Evolutionary conservation across 208 protist species (phyloP).

Genomic region (Leishmania braziliensis): DNA sequence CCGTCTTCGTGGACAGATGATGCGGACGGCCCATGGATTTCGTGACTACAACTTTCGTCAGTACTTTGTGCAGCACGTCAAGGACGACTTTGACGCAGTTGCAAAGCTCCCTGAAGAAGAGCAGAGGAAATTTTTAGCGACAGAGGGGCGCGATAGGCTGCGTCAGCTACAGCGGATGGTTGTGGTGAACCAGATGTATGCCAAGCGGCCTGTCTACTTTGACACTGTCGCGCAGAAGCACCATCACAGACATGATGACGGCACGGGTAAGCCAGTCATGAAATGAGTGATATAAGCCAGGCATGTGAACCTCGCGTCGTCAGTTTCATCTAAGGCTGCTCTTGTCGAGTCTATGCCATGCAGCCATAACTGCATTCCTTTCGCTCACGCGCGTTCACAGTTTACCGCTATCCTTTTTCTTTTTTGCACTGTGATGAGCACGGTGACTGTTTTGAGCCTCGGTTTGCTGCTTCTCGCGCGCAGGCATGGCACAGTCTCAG

Average conservation of each 20-base stretch:
- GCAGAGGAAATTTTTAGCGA: constrained; percentile 54
- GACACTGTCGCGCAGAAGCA: constrained; percentile 37
- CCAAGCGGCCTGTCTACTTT: constrained; percentile 64
- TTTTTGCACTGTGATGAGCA: background rate
- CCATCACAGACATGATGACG: background rate
- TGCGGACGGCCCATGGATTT: constrained; percentile 65
- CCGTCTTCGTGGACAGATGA: constrained; percentile 52
- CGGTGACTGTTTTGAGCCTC: background rate
- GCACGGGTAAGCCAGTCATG: background rate
- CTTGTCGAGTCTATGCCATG: background rate
- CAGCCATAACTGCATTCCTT: background rate
- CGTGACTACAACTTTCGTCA: constrained; percentile 90
- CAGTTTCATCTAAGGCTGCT: background rate
- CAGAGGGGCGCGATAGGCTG: constrained; percentile 61
- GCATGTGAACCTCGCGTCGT: background rate
- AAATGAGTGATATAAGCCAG: constrained; percentile 6
- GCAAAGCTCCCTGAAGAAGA: constrained; percentile 49
- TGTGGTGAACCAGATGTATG: constrained; percentile 81
- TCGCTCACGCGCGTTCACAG: background rate
- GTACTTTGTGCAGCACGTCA: constrained; percentile 86
- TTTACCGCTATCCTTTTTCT: background rate
- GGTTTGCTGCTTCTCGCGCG: background rate
- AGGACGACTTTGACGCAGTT: constrained; percentile 70
- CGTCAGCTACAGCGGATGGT: constrained; percentile 88
- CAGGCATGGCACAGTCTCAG: background rate